Conservation (phyloP, 331 rosid genomes). For the Rosa hybrid region DNA sequence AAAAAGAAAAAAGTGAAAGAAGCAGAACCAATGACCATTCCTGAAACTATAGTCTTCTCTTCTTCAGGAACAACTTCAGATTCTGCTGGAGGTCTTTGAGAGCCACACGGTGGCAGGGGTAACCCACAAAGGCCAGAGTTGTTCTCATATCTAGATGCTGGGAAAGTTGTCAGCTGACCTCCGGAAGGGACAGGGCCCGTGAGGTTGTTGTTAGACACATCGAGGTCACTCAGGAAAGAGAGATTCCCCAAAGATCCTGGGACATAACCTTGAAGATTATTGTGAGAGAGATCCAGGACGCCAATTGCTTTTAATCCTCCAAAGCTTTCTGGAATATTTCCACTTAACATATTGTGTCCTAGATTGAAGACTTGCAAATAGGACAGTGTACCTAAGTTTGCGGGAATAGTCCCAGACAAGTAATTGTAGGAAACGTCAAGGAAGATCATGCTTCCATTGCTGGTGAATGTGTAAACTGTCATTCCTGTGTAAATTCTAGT, state of each 20-base stretch:
- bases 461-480: slow-evolving; percentile 52
- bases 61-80: neutral
- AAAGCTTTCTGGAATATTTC: slow-evolving; percentile 57
- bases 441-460: slow-evolving; percentile 55
- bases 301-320: slow-evolving; percentile 57
- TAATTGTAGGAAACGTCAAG: slow-evolving; percentile 66
- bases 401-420: slow-evolving; percentile 61
- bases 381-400: slow-evolving; percentile 43
- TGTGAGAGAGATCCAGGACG: slow-evolving; percentile 76
- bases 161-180: slow-evolving; percentile 71
- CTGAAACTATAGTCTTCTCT: slow-evolving; percentile 39
- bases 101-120: slow-evolving; percentile 49
- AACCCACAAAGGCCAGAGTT: slow-evolving; percentile 70
- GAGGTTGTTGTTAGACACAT: slow-evolving; percentile 75
- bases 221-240: slow-evolving; percentile 69
- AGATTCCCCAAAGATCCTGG: slow-evolving; percentile 63
- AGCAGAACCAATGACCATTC: slow-evolving; percentile 37
- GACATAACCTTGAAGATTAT: slow-evolving; percentile 51
- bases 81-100: slow-evolving; percentile 18
- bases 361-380: slow-evolving; percentile 63
- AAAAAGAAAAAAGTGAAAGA: slow-evolving; percentile 26
- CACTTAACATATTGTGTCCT: slow-evolving; percentile 64
- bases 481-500: slow-evolving; percentile 58
- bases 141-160: slow-evolving; percentile 53
- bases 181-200: slow-evolving; percentile 65